Conservation (phyloP, 106 monocot genomes). For the Dendrobium huoshanense region DNA sequence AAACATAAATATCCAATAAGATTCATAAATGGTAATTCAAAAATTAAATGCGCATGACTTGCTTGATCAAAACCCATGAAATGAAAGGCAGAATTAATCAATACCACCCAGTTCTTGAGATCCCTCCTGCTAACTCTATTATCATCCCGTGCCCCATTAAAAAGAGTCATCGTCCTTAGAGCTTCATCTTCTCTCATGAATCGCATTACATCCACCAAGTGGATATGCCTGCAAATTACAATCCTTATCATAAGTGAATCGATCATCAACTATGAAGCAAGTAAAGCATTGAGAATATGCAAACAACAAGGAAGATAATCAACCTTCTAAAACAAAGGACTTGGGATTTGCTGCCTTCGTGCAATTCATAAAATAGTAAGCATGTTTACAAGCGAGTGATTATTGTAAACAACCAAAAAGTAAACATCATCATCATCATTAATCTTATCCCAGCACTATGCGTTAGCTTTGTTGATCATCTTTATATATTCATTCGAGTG, state of each 20-base stretch:
- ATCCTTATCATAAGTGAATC: no score
- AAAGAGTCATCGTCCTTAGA: slow-evolving; percentile 48
- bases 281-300: background rate
- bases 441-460: background rate
- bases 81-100: background rate
- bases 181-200: slow-evolving; percentile 90
- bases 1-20: slow-evolving; percentile 3
- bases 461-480: no score
- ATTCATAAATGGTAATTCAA: background rate
- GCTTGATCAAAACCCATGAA: background rate
- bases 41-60: background rate
- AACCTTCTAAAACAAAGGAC: background rate
- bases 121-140: slow-evolving; percentile 47
- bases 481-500: no score
- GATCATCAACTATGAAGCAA: background rate
- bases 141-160: slow-evolving; percentile 56
- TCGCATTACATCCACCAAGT: slow-evolving; percentile 64
- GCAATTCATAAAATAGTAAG: background rate
- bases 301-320: background rate
- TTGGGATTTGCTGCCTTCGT: no score
- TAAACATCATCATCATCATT: background rate
- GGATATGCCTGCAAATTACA: slow-evolving; percentile 48
- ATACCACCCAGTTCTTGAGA: slow-evolving; percentile 93
- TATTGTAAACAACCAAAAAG: background rate
- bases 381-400: background rate